Percentiles rank a stretch among this genome's conserved stretches.
phyloP scores from a whole-genome alignment of 1,284 basidiomycete genomes.

The Waitea zeae region DNA sequence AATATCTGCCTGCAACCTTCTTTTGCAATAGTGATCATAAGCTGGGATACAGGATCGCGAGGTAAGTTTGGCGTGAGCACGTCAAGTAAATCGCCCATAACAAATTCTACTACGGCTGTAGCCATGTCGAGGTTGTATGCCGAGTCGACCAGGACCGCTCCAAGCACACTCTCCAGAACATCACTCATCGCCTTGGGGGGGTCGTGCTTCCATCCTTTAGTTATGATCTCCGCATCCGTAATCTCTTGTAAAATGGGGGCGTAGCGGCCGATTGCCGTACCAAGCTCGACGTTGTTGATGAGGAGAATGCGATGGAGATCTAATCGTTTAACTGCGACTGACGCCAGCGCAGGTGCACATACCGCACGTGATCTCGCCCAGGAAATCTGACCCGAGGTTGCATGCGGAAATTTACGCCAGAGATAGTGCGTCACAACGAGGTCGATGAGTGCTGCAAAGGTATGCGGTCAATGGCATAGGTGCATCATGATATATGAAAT shows the following conservation, averaged over 20 bases:
- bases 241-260: constrained; percentile 38
- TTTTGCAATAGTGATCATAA: constrained; percentile 43
- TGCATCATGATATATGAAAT: background rate
- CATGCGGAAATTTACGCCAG: constrained; percentile 45
- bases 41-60: constrained; percentile 47
- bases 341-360: constrained; percentile 58
- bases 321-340: constrained; percentile 45
- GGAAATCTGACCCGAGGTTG: constrained; percentile 61
- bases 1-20: constrained; percentile 32
- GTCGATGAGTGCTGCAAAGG: constrained; percentile 67
- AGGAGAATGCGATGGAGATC: constrained; percentile 54
- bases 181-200: constrained; percentile 71
- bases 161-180: constrained; percentile 69
- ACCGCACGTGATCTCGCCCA: constrained; percentile 53
- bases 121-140: constrained; percentile 53
- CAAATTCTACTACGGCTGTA: constrained; percentile 33
- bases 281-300: constrained; percentile 52
- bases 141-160: constrained; percentile 70
- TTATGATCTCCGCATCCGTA: constrained; percentile 40
- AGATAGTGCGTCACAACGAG: constrained; percentile 59
- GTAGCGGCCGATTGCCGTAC: constrained; percentile 39
- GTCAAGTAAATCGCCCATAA: constrained; percentile 45
- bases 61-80: constrained; percentile 37
- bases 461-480: constrained; percentile 3
- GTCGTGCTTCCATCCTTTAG: constrained; percentile 61